Conservation (phyloP, 208 protist species). For the Trichomonas gallinae region DNA sequence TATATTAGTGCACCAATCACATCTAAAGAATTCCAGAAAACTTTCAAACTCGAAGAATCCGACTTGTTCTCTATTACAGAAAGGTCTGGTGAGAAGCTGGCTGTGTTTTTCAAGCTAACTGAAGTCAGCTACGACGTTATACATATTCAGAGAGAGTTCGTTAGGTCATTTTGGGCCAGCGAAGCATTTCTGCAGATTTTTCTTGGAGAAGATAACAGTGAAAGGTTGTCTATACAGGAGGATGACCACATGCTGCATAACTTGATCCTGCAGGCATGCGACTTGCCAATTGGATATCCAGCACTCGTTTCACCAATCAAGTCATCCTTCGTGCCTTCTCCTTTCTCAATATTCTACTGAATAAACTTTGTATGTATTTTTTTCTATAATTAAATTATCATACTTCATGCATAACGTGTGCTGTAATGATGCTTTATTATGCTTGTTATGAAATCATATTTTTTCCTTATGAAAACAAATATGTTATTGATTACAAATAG, state of each 20-base stretch:
- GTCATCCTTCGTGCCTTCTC: not conserved
- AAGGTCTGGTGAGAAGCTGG: not conserved
- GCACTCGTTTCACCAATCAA: not conserved
- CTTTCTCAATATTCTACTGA: not conserved
- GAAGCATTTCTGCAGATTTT: not conserved
- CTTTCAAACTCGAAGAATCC: not conserved
- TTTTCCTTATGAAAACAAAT: no score
- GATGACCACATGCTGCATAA: not conserved
- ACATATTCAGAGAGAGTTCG: not conserved
- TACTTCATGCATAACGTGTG: no score
- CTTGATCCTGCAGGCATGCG: not conserved
- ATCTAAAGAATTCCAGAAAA: not conserved
- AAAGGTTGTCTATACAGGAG: constrained; percentile 12
- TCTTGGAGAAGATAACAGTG: not conserved
- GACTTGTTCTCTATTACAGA: not conserved
- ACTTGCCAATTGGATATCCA: not conserved
- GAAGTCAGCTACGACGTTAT: not conserved
- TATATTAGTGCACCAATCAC: not conserved
- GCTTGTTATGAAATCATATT: no score
- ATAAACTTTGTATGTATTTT: no score
- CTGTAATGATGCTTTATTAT: no score
- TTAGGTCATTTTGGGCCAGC: not conserved
- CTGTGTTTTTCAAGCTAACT: not conserved
- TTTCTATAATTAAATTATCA: no score
- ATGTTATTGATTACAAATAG: no score